A percentile compares a stretch with the other conserved stretches of the same genome.
Conservation (phyloP, 345 rosid species). For the Excoecaria cochinchinensis region DNA sequence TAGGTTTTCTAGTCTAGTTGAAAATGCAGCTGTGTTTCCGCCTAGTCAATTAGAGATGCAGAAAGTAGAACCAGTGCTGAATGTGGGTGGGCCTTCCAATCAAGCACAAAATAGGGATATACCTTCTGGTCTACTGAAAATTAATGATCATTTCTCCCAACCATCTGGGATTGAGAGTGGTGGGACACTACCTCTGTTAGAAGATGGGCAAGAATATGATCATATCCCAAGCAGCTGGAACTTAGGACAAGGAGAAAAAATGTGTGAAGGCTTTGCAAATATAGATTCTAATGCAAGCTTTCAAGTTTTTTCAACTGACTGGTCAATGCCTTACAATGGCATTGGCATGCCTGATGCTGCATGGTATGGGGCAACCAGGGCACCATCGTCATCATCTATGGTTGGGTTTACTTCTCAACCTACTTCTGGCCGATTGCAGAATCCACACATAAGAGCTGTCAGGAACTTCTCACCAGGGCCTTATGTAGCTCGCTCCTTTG, state of each 20-base stretch:
- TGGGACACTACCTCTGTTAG: slow-evolving; percentile 2
- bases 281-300: slow-evolving; percentile 11
- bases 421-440: slow-evolving; percentile 24
- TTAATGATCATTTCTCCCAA: slow-evolving; percentile 9
- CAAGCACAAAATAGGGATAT: not conserved
- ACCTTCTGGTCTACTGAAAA: not conserved
- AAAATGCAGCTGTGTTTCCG: slow-evolving; percentile 14
- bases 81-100: slow-evolving; percentile 1
- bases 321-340: slow-evolving; percentile 12
- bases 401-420: slow-evolving; percentile 14
- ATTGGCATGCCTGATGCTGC: slow-evolving; percentile 11
- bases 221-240: slow-evolving; percentile 7
- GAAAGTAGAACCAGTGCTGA: not conserved
- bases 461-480: slow-evolving; percentile 5
- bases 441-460: slow-evolving; percentile 7
- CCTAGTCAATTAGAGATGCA: not conserved
- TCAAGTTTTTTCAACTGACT: slow-evolving; percentile 13
- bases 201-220: slow-evolving; percentile 1
- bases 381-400: slow-evolving; percentile 21
- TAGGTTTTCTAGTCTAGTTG: not conserved
- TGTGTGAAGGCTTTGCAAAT: slow-evolving; percentile 6
- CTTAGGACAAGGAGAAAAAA: slow-evolving; percentile 7
- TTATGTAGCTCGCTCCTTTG: slow-evolving; percentile 5
- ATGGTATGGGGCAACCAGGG: slow-evolving; percentile 5
- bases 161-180: not conserved